Evolutionary conservation across 768 basidiomycete species (phyloP).

Genomic region (Boletus insuetus): DNA sequence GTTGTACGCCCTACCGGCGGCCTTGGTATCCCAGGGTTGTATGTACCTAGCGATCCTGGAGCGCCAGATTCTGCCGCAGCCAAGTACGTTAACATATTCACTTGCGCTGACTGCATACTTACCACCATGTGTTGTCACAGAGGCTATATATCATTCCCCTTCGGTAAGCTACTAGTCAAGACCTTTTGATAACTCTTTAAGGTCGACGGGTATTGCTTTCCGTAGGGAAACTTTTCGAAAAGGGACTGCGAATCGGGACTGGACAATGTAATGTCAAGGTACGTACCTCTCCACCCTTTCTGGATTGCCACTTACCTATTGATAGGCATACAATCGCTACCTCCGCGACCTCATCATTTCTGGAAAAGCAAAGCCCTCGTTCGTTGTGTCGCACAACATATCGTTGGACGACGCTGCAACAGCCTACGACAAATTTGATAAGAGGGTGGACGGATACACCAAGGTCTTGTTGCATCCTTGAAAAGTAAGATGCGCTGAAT

Average conservation of each 20-base stretch:
- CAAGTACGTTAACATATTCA: slow-evolving; percentile 20
- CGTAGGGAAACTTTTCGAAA: slow-evolving; percentile 3
- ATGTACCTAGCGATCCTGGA: slow-evolving; percentile 56
- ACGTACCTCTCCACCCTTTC: not conserved
- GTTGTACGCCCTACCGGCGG: too few relatives aligned
- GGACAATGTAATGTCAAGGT: not conserved
- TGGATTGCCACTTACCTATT: too few relatives aligned
- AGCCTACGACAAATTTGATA: slow-evolving; percentile 8
- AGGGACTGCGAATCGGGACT: not conserved
- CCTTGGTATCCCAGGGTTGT: slow-evolving; percentile 55
- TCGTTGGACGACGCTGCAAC: not conserved
- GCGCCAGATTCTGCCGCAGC: slow-evolving; percentile 51
- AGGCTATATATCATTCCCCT: slow-evolving; percentile 3
- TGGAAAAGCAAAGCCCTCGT: not conserved
- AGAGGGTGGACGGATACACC: slow-evolving; percentile 3
- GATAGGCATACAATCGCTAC: slow-evolving; percentile 1
- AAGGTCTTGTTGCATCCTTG: not conserved
- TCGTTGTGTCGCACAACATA: slow-evolving; percentile 4
- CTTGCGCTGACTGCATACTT: too few relatives aligned
- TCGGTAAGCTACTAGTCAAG: not conserved
- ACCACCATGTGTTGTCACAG: too few relatives aligned
- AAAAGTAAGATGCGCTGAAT: not conserved
- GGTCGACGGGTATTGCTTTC: not conserved
- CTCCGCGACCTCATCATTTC: slow-evolving; percentile 6
- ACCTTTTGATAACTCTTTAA: not conserved